phyloP scores from a whole-genome alignment of 306 rosid species.

The Gynostemma pentaphyllum region DNA sequence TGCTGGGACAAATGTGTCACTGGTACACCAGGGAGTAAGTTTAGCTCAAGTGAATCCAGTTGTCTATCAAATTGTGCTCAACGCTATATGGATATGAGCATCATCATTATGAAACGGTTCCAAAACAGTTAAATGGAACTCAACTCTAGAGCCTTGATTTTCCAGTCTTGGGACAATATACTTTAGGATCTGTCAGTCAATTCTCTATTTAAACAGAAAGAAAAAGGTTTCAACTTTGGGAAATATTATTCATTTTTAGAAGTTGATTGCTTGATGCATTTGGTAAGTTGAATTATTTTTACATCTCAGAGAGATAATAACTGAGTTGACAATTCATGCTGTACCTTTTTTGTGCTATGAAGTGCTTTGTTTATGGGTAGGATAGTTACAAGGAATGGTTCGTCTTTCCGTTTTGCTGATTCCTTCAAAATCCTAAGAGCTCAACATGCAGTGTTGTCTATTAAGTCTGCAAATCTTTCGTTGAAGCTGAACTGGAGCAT shows the following conservation, averaged over 20 bases:
- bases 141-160: not conserved
- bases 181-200: not conserved
- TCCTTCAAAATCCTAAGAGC: not conserved
- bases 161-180: slow-evolving; percentile 5
- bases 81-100: slow-evolving; percentile 65
- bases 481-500: not conserved
- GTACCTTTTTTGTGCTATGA: not conserved
- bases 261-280: slow-evolving; percentile 1
- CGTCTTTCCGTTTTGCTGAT: not conserved
- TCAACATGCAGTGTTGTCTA: not conserved
- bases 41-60: slow-evolving; percentile 63
- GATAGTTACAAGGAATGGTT: too few relatives aligned
- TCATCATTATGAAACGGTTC: slow-evolving; percentile 59
- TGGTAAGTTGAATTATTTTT: not conserved
- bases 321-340: not conserved
- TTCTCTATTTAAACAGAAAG: not conserved
- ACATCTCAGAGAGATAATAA: not conserved
- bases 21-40: slow-evolving; percentile 69
- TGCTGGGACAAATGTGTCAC: slow-evolving; percentile 96
- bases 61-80: slow-evolving; percentile 80
- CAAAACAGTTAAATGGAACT: slow-evolving; percentile 44
- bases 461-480: too few relatives aligned
- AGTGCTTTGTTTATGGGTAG: not conserved
- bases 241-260: not conserved
- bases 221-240: not conserved